Conservation (phyloP, 1,284 basidiomycete genomes). For the Schizopora paradoxa region DNA sequence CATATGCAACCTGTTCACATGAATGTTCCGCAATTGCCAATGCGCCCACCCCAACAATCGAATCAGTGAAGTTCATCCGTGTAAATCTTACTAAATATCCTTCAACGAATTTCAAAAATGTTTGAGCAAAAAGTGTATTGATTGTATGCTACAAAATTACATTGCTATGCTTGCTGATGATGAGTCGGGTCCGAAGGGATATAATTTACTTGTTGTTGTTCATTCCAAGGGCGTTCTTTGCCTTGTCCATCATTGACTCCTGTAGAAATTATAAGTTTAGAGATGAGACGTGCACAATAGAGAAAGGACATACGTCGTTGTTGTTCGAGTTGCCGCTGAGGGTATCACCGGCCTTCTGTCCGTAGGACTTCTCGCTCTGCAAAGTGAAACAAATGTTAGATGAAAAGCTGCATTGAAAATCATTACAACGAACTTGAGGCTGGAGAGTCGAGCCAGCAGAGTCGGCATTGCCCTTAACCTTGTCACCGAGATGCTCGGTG, state of each 20-base stretch:
- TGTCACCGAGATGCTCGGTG: slow-evolving; percentile 50
- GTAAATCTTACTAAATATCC: no score
- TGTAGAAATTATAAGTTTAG: slow-evolving; percentile 16
- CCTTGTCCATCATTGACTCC: slow-evolving; percentile 42
- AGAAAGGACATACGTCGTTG: slow-evolving; percentile 23
- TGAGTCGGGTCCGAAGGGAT: no score
- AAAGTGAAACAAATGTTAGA: slow-evolving; percentile 22
- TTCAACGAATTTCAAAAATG: no score
- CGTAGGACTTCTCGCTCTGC: slow-evolving; percentile 41
- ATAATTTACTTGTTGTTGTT: slow-evolving; percentile 33
- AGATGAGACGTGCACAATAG: neutral
- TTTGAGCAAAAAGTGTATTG: no score
- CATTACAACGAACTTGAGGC: slow-evolving; percentile 34
- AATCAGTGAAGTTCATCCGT: no score
- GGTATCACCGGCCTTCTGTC: slow-evolving; percentile 40
- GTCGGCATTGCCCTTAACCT: slow-evolving; percentile 37
- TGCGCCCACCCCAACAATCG: no score
- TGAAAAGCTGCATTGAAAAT: slow-evolving; percentile 22
- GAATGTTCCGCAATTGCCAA: no score
- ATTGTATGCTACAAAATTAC: no score
- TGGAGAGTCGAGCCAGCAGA: slow-evolving; percentile 35
- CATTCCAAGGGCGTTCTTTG: slow-evolving; percentile 46
- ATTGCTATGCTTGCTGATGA: no score
- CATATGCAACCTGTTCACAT: no score
- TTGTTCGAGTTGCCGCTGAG: slow-evolving; percentile 38